Evolutionary conservation across 1,284 basidiomycete genomes (phyloP), one percentile per base, ranked within the genome.

Genomic region (Testicularia cyperi): DNA sequence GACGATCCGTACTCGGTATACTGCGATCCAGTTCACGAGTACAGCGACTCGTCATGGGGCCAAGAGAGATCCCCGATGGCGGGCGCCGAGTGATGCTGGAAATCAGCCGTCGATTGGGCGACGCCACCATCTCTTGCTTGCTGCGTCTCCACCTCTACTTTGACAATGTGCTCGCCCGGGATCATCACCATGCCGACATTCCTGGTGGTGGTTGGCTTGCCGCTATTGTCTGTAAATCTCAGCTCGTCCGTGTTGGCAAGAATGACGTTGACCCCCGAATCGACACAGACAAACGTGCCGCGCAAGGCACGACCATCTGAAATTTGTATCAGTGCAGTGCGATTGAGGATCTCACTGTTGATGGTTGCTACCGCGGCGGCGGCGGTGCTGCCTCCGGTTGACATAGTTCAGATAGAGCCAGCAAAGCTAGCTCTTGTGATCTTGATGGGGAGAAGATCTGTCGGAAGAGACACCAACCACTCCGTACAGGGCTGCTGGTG

Each of bases 171-270:
- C 14, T 51, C 33, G 14, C 68, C 68, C 2, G 65, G 60, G 5
- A 70, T 53, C 65, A 70, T 68, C 28, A 70, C 58, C 65, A 68
- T 68, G 10, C 68, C 68, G 14, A 68, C 61, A 14, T 54, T 56
- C n/a, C 68, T 40, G n/a, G 32, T 44, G 3, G n/a, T n/a, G n/a
- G n/a, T n/a, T n/a, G n/a, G 18, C 9, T 31, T 16, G 15, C 30
- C 18, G 8, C 15, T n/a, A 4, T 44, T 34, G 4, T 24, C 10
- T 25, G 39, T 38, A 18, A 31, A 16, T 15, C 49, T 27, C 9
- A 35, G 31, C 40, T 68, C 66, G 31, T 60, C 53, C 8, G 66
- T 52, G 28, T 58, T 48, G 21, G 33, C 33, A 3, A 70, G 52
- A 29, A 70, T 68, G 41, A 67, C 54, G 44, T 70, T 70, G 27